Evolutionary conservation across 192 early-diverging fungal species (phyloP).

Genomic region (Podila clonocystis): DNA sequence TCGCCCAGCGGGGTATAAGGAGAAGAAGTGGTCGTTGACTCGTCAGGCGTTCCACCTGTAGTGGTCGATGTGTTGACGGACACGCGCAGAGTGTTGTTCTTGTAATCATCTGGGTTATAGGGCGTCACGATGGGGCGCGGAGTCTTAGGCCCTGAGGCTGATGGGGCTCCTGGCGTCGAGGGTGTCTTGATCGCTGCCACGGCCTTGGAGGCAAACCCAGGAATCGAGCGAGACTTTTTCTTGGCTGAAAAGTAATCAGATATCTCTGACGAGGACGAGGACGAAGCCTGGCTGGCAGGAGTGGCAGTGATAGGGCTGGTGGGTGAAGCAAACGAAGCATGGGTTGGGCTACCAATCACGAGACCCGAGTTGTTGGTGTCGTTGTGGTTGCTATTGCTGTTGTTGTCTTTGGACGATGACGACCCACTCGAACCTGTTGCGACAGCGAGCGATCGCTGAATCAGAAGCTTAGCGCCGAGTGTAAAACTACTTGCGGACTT

Average conservation of each 20-base stretch:
- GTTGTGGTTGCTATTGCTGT: slow-evolving; percentile 1
- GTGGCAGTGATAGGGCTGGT: slow-evolving; percentile 14
- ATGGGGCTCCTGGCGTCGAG: slow-evolving; percentile 1
- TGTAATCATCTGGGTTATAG: slow-evolving; percentile 44
- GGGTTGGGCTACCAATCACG: slow-evolving; percentile 7
- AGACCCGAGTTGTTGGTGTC: background rate
- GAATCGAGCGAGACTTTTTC: slow-evolving; percentile 29
- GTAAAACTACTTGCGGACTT: slow-evolving; percentile 49
- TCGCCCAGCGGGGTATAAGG: slow-evolving; percentile 5
- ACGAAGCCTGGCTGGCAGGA: background rate
- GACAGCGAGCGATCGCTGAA: slow-evolving; percentile 42
- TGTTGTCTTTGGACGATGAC: slow-evolving; percentile 4
- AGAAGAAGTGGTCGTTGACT: background rate
- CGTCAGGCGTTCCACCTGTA: slow-evolving; percentile 2
- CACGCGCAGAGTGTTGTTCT: slow-evolving; percentile 32
- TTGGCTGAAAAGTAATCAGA: slow-evolving; percentile 32
- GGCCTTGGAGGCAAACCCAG: slow-evolving; percentile 46
- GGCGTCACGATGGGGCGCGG: slow-evolving; percentile 37
- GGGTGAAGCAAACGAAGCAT: slow-evolving; percentile 1
- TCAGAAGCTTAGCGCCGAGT: slow-evolving; percentile 38
- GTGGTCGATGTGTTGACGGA: background rate
- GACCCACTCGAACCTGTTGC: slow-evolving; percentile 31
- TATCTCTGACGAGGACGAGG: slow-evolving; percentile 3
- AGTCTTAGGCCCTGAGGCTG: background rate
- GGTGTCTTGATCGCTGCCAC: slow-evolving; percentile 41